phyloP scores from a whole-genome alignment of 345 rosid species.

The Orychophragmus violaceus region DNA sequence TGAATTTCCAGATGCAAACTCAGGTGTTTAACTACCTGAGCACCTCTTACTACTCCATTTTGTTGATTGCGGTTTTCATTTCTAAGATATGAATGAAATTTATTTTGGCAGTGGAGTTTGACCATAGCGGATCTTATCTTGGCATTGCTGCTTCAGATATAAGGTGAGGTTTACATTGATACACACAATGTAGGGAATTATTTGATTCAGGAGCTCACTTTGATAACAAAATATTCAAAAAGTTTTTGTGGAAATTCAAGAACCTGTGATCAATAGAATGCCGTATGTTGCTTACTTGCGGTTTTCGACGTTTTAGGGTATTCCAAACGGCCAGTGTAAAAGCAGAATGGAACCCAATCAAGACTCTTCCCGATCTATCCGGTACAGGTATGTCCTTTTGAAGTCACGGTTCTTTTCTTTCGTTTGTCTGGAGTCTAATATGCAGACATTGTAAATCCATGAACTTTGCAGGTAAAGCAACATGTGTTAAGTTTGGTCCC shows the following conservation, averaged over 20 bases:
- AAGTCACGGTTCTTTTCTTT: background rate
- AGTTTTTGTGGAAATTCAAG: background rate
- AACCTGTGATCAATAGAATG: background rate
- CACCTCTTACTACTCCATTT: background rate
- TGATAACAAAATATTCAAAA: too few species aligned
- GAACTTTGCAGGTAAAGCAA: conserved; percentile 58
- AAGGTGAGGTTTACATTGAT: conserved; percentile 40
- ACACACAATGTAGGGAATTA: background rate
- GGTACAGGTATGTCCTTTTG: conserved; percentile 61
- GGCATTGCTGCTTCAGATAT: conserved; percentile 86
- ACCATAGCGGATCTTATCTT: conserved; percentile 86
- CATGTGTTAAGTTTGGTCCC: conserved; percentile 65
- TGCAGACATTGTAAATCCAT: background rate
- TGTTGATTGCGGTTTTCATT: background rate
- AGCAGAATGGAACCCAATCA: conserved; percentile 89
- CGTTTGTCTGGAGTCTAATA: background rate
- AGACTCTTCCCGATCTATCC: conserved; percentile 84
- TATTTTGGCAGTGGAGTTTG: conserved; percentile 79
- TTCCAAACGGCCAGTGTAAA: conserved; percentile 89
- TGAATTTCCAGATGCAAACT: conserved; percentile 62
- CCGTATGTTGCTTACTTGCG: background rate
- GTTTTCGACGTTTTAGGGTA: conserved; percentile 42
- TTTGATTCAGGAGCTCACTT: background rate
- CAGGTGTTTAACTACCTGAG: conserved; percentile 45
- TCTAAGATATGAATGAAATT: background rate